Evolutionary conservation across 139 green algal genomes (phyloP).

Genomic region (Axilococcus clingmanii): DNA sequence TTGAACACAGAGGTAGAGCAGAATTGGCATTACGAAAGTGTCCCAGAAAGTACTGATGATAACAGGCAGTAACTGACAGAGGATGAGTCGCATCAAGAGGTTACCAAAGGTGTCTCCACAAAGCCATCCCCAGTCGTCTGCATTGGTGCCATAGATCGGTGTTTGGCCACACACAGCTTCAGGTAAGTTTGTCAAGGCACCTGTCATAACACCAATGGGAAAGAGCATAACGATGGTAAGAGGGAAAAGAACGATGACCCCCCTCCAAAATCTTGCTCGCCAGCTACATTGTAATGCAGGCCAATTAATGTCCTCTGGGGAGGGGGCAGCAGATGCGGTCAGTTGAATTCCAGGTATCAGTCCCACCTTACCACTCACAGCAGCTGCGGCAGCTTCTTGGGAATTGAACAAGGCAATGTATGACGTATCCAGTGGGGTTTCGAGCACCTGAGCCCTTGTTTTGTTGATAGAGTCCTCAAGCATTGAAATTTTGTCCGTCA

Average conservation of each 20-base stretch:
- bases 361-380: background rate
- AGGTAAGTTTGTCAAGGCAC: slow-evolving; percentile 2
- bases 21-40: slow-evolving; percentile 3
- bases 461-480: background rate
- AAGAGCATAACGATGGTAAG: slow-evolving; percentile 1
- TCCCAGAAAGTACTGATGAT: slow-evolving; percentile 3
- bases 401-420: background rate
- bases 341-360: background rate
- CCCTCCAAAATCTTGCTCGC: background rate
- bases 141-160: background rate
- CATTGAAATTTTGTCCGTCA: background rate
- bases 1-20: background rate
- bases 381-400: background rate
- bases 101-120: background rate
- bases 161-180: slow-evolving; percentile 1
- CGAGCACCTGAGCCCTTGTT: background rate
- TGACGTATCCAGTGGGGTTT: background rate
- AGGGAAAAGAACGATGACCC: background rate
- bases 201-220: slow-evolving; percentile 3
- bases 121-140: background rate
- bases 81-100: background rate
- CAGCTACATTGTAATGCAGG: background rate
- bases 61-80: background rate
- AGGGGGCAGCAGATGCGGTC: background rate
- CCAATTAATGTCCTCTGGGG: background rate